These are phyloP conservation scores for Fusarium sp. DNA, from an alignment of 2,329 filamentous ascomycete genomes.

Conservation along the genomic window DNA sequence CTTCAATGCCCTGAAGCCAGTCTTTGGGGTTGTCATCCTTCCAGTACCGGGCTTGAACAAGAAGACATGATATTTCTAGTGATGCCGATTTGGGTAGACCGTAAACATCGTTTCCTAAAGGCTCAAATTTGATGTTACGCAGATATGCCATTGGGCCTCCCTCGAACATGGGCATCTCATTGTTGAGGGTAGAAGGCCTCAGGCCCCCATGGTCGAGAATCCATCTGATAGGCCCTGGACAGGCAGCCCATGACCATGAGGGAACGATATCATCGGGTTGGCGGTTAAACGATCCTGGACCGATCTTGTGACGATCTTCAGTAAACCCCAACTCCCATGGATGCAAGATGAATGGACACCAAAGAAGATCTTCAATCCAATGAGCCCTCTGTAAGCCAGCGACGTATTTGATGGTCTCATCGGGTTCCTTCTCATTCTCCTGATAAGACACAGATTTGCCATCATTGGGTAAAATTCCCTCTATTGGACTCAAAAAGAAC, in stretches of 20 bases:
- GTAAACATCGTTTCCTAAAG: not conserved
- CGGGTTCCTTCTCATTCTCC: too few relatives aligned
- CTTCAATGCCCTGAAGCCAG: too few relatives aligned
- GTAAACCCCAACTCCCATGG: too few relatives aligned
- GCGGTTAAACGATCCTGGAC: not conserved
- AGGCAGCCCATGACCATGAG: conserved; percentile 2
- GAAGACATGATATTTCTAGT: not conserved
- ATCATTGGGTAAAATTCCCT: not conserved
- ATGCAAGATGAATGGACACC: not conserved
- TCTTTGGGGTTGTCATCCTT: too few relatives aligned
- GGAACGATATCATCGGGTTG: not conserved
- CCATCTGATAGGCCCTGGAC: not conserved
- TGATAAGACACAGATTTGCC: too few relatives aligned
- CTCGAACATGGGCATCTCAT: too few relatives aligned
- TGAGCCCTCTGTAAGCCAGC: not conserved
- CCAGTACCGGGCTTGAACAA: not conserved
- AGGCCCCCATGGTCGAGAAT: too few relatives aligned
- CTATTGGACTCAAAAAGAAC: not conserved
- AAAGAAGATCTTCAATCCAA: not conserved
- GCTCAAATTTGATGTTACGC: not conserved
- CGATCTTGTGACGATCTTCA: too few relatives aligned
- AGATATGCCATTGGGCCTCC: not conserved
- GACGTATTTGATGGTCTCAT: not conserved
- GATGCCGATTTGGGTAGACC: not conserved
- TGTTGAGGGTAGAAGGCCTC: too few relatives aligned